phyloP scores from a whole-genome alignment of 257 asterid species.

The Nicotiana paniculata region DNA sequence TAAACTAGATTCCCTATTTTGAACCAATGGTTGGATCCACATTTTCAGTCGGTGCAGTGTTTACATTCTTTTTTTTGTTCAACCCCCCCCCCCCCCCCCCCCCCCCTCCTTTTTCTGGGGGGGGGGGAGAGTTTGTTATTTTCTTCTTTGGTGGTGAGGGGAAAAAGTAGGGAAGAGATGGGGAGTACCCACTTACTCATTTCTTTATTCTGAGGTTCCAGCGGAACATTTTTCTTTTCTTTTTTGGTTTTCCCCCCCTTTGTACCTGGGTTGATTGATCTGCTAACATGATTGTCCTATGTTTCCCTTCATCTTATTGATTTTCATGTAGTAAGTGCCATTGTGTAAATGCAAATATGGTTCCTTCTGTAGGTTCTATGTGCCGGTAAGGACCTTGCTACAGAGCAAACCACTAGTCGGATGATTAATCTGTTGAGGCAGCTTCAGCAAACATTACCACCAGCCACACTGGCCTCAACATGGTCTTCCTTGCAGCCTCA shows the following conservation, averaged over 20 bases:
- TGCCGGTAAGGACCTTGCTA: conserved; percentile 84
- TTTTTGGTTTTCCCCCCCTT: neutral
- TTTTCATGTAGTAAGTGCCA: neutral
- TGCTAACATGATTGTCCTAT: neutral
- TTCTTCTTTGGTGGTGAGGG: neutral
- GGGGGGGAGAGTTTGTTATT: neutral
- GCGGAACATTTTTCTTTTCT: neutral
- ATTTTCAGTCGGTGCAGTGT: neutral
- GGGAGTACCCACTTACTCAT: neutral
- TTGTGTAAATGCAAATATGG: neutral
- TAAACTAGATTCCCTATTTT: neutral
- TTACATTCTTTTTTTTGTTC: neutral
- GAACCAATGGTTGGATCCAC: neutral
- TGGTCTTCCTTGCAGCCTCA: conserved; percentile 93
- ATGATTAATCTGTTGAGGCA: conserved; percentile 82
- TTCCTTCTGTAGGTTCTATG: conserved; percentile 55
- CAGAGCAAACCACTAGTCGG: conserved; percentile 71
- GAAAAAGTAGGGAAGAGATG: neutral
- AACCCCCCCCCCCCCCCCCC: too few species aligned
- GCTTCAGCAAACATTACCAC: conserved; percentile 87
- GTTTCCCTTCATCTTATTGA: neutral
- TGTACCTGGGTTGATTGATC: neutral
- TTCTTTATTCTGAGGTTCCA: neutral
- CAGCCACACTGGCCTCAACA: conserved; percentile 70
- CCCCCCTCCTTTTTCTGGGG: neutral